A percentile compares a stretch with the other conserved stretches of the same genome.
phyloP scores from a whole-genome alignment of 352 stramenopile genomes.

The Pythium utonaiense region DNA sequence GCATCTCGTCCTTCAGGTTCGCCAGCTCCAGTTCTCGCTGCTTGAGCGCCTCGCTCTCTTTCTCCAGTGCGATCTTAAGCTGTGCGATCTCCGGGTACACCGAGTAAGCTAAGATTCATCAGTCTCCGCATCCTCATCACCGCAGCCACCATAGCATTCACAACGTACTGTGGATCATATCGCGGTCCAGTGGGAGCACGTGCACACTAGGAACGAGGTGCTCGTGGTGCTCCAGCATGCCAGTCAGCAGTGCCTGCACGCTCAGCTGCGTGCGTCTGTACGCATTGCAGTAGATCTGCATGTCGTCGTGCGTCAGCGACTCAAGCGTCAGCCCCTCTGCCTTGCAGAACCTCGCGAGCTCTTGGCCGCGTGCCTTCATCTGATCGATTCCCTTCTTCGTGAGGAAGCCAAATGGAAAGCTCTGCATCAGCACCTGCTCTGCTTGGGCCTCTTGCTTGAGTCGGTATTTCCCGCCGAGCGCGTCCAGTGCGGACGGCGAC shows the following conservation, averaged over 20 bases:
- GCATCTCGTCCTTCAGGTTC: slow-evolving; percentile 48
- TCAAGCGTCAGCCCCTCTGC: slow-evolving; percentile 42
- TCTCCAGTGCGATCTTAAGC: slow-evolving; percentile 50
- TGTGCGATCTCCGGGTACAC: slow-evolving; percentile 58
- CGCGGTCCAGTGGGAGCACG: slow-evolving; percentile 53
- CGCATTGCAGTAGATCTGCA: slow-evolving; percentile 64
- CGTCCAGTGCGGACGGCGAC: slow-evolving; percentile 26
- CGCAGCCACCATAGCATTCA: too few species aligned
- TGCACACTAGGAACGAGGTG: slow-evolving; percentile 38
- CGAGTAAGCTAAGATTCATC: slow-evolving; percentile 44
- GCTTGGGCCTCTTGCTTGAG: slow-evolving; percentile 22
- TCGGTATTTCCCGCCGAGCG: slow-evolving; percentile 32
- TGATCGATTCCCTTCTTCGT: slow-evolving; percentile 61
- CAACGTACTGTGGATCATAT: slow-evolving; percentile 81
- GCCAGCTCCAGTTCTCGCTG: slow-evolving; percentile 52
- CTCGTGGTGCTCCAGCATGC: slow-evolving; percentile 36
- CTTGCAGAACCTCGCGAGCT: slow-evolving; percentile 36
- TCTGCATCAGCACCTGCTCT: slow-evolving; percentile 36
- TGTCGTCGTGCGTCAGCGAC: slow-evolving; percentile 27
- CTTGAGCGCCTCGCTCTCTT: slow-evolving; percentile 43
- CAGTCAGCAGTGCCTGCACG: slow-evolving; percentile 55
- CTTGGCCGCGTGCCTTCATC: slow-evolving; percentile 44
- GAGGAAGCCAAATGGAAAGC: slow-evolving; percentile 63
- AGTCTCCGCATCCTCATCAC: neutral
- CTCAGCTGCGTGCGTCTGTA: slow-evolving; percentile 82